Evolutionary conservation across 2,329 filamentous ascomycete species (phyloP), one percentile per base, ranked within the genome.

Genomic region (Incumbomyces delicatus): DNA sequence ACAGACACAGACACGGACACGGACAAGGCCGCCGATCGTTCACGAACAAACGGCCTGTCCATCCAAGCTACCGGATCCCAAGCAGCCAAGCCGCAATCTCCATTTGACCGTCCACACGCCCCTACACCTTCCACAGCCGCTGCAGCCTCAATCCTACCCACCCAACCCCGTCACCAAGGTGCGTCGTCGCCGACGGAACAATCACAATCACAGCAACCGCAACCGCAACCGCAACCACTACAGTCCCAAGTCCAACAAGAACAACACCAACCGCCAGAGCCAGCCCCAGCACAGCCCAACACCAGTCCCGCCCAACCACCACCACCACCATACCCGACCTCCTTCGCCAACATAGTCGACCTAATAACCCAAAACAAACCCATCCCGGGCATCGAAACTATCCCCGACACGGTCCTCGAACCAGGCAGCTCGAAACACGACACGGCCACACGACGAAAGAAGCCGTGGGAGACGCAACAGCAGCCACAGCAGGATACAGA

Each of bases 351-450:
- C 54, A 87, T 95, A 51, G 82, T 94, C 46, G 83, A 87, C 58
- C 76, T 94, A 46, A 85, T 95, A 45, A 85, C 86, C 18, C 81
- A 80, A 22, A 87, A 87, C 44, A 80, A 87, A 57, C 82, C 85
- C 0, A 83, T 95, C 36, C 87, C 88, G 1, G 89, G 89, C 1
- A 94, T 95, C 59, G 81, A 81, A 56, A 79, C 94, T 53, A 90
- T 95, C 44, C 87, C 89, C 3, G 78, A 87, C 55, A 92, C 83
- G 0, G 71, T 95, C 4, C 71, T 89, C 16, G 73, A 75, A 17
- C 63, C 71, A 41, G 70, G 72, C 45, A 69, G 67, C n/a, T 55
- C 52, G 16, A 56, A 57, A 44, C 35, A 51, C 7, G 55, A 57
- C 44, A 53, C 46, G 18, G 71, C 70, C 17, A 59, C 68, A n/a